A percentile compares a stretch with the other conserved stretches of the same genome.
Conservation (phyloP, 495 filamentous ascomycete species). For the Penicillium waksmanii region DNA sequence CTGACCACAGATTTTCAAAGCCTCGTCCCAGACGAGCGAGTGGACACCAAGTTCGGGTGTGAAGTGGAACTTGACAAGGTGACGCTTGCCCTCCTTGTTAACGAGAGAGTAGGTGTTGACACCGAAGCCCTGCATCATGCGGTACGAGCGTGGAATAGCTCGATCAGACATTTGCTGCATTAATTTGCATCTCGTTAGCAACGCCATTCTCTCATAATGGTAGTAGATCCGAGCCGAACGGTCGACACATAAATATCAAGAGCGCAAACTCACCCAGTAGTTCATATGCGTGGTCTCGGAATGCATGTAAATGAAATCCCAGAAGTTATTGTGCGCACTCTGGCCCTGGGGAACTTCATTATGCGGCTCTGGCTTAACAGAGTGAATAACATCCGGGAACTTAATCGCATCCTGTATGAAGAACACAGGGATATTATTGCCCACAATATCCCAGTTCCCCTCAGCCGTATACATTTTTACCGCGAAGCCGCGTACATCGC, state of each 20-base stretch:
- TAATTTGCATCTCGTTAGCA: not conserved
- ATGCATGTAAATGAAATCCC: slow-evolving; percentile 59
- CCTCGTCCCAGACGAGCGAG: slow-evolving; percentile 88
- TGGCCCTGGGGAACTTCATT: slow-evolving; percentile 70
- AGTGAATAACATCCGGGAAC: slow-evolving; percentile 75
- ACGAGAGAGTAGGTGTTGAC: slow-evolving; percentile 81
- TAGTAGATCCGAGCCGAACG: too few species aligned
- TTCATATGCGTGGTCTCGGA: slow-evolving; percentile 84
- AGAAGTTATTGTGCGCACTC: slow-evolving; percentile 66
- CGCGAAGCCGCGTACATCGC: slow-evolving; percentile 82
- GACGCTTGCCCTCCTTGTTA: slow-evolving; percentile 70
- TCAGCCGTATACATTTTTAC: slow-evolving; percentile 70
- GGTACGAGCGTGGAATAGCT: slow-evolving; percentile 76
- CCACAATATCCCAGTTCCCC: slow-evolving; percentile 71
- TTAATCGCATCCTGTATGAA: slow-evolving; percentile 73
- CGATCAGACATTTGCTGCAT: slow-evolving; percentile 72
- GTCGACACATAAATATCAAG: too few species aligned
- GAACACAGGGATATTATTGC: slow-evolving; percentile 57
- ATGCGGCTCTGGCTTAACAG: slow-evolving; percentile 81
- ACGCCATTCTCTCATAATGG: too few species aligned
- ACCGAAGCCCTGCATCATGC: slow-evolving; percentile 92
- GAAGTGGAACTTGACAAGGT: slow-evolving; percentile 84
- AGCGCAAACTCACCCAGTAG: slow-evolving; percentile 63
- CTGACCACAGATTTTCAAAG: slow-evolving; percentile 77
- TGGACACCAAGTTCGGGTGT: slow-evolving; percentile 80